phyloP scores from a whole-genome alignment of 192 early-diverging fungal genomes.

The Coemansia sp. region DNA sequence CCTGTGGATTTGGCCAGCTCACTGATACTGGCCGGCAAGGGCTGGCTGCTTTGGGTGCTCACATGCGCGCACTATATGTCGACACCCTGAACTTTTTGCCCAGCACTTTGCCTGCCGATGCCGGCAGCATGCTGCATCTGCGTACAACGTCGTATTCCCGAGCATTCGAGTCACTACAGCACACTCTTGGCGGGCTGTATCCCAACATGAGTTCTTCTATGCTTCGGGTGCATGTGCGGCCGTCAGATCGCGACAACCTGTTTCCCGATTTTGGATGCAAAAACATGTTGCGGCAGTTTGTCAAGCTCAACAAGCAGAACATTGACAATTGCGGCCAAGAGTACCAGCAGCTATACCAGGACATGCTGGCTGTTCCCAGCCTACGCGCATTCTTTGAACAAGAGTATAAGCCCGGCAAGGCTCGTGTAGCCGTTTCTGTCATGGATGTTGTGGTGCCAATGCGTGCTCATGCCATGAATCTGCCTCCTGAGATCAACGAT shows the following conservation, averaged over 20 bases:
- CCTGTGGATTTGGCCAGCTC: slow-evolving; percentile 57
- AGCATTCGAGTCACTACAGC: slow-evolving; percentile 68
- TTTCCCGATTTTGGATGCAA: slow-evolving; percentile 27
- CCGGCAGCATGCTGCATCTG: slow-evolving; percentile 49
- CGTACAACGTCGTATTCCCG: slow-evolving; percentile 60
- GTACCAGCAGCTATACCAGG: slow-evolving; percentile 17
- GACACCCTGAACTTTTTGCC: slow-evolving; percentile 52
- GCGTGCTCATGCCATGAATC: slow-evolving; percentile 28
- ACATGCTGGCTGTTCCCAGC: slow-evolving; percentile 24
- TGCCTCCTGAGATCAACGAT: slow-evolving; percentile 31
- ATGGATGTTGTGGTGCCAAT: slow-evolving; percentile 24
- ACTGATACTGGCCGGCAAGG: slow-evolving; percentile 59
- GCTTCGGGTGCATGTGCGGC: slow-evolving; percentile 35
- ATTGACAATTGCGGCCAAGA: slow-evolving; percentile 11
- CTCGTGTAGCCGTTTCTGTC: slow-evolving; percentile 10
- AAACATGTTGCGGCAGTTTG: slow-evolving; percentile 18
- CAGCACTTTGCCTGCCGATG: slow-evolving; percentile 3
- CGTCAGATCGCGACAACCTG: slow-evolving; percentile 31
- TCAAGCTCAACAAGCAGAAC: slow-evolving; percentile 10
- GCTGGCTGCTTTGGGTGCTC: slow-evolving; percentile 50
- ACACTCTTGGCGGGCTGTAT: slow-evolving; percentile 61
- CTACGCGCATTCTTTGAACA: slow-evolving; percentile 16
- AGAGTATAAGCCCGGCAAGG: neutral
- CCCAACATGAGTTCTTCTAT: slow-evolving; percentile 23
- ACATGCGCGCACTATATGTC: slow-evolving; percentile 58